phyloP scores from a whole-genome alignment of 2,329 filamentous ascomycete species.

The Colletotrichum filicis region DNA sequence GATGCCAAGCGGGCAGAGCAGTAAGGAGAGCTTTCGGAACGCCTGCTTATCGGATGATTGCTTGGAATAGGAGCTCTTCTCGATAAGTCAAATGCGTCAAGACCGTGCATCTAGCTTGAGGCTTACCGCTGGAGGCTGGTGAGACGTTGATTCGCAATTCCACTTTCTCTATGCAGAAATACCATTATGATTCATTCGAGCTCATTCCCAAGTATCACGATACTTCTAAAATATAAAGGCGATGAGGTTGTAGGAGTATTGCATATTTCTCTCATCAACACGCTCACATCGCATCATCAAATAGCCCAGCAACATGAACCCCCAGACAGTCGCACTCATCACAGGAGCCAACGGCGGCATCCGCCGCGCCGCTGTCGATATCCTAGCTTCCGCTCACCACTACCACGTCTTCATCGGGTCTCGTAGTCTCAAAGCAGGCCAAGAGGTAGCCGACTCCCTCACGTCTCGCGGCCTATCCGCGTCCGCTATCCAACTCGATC shows the following conservation, averaged over 20 bases:
- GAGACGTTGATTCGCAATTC: not conserved
- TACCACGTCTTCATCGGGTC: not conserved
- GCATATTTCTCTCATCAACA: not conserved
- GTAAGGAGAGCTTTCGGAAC: not conserved
- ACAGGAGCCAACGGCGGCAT: not conserved
- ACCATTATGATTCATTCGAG: not conserved
- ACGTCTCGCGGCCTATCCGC: not conserved
- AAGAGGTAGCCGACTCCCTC: not conserved
- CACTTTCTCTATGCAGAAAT: not conserved
- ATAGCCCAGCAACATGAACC: not conserved
- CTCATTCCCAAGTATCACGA: not conserved
- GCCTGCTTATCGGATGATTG: not conserved
- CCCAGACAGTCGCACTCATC: not conserved
- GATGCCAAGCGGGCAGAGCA: not conserved
- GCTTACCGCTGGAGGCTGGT: not conserved
- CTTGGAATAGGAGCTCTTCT: not conserved
- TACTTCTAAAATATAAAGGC: not conserved
- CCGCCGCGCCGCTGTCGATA: not conserved
- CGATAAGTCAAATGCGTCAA: not conserved
- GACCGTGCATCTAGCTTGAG: not conserved
- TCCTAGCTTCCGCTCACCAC: not conserved
- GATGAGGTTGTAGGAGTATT: not conserved
- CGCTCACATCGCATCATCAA: not conserved
- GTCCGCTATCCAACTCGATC: not conserved
- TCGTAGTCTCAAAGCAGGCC: not conserved